These are phyloP conservation scores for Cairneyella variabilis DNA, from an alignment of 495 filamentous ascomycete species.

Conservation along the genomic window DNA sequence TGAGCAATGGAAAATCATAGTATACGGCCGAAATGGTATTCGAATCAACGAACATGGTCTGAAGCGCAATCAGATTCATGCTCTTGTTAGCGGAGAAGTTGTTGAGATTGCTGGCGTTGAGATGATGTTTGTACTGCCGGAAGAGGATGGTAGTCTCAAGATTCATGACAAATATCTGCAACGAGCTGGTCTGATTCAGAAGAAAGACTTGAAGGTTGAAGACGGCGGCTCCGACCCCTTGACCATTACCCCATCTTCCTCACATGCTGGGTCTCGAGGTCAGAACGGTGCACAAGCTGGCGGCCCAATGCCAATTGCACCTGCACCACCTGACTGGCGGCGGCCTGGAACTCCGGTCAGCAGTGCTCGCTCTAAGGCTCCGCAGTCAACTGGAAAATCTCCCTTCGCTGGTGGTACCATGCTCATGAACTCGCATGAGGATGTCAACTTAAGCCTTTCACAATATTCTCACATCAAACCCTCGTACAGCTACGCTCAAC, in stretches of 20 bases:
- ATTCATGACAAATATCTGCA: conserved; percentile 52
- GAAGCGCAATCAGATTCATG: conserved; percentile 57
- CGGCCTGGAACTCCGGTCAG: conserved; percentile 60
- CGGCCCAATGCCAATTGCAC: conserved; percentile 56
- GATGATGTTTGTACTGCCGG: conserved; percentile 97
- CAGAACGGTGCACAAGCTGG: conserved; percentile 47
- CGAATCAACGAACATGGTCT: conserved; percentile 69
- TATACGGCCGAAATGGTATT: conserved; percentile 87
- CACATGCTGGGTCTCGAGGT: conserved; percentile 19
- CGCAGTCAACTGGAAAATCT: conserved; percentile 33
- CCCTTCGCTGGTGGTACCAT: conserved; percentile 41
- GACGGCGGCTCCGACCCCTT: not conserved
- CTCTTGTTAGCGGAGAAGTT: conserved; percentile 77
- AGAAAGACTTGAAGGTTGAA: not conserved
- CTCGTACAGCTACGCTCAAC: conserved; percentile 90
- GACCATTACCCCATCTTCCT: not conserved
- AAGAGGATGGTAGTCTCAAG: conserved; percentile 48
- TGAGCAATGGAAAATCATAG: conserved; percentile 72
- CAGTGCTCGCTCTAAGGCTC: conserved; percentile 28
- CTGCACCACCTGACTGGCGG: conserved; percentile 64
- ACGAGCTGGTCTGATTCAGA: conserved; percentile 39
- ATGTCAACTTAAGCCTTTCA: conserved; percentile 82
- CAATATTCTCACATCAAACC: conserved; percentile 86
- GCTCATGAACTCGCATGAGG: conserved; percentile 44
- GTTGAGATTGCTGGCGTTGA: conserved; percentile 87